Evolutionary conservation across 2,329 filamentous ascomycete genomes (phyloP).

Genomic region (Ophiostoma fasciatum): DNA sequence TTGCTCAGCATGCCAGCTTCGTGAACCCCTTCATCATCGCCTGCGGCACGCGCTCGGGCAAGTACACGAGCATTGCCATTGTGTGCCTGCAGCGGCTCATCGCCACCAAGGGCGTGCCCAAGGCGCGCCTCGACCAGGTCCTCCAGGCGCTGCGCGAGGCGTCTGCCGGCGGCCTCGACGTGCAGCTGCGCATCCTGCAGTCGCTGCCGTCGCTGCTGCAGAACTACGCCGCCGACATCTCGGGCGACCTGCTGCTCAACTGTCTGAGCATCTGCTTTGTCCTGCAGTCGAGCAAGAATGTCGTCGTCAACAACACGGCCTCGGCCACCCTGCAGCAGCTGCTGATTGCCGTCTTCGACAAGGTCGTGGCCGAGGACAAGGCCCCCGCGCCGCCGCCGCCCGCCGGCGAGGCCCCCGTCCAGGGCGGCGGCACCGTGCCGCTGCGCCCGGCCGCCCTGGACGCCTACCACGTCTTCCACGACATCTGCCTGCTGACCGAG

Average conservation of each 20-base stretch:
- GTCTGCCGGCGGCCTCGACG: conserved; percentile 65
- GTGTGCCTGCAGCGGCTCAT: conserved; percentile 82
- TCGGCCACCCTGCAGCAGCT: conserved; percentile 94
- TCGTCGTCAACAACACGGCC: conserved; percentile 87
- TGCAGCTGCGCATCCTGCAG: conserved; percentile 92
- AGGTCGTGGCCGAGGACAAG: conserved; percentile 65
- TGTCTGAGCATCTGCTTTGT: conserved; percentile 84
- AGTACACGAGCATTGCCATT: conserved; percentile 76
- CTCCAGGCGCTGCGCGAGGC: conserved; percentile 79
- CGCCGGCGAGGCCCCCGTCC: conserved; percentile 52
- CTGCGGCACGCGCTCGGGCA: conserved; percentile 78
- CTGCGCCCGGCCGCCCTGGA: conserved; percentile 68
- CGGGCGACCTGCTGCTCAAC: conserved; percentile 65
- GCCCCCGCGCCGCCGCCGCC: conserved; percentile 32
- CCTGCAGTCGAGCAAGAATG: conserved; percentile 80
- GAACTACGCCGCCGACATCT: conserved; percentile 72
- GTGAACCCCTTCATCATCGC: conserved; percentile 89
- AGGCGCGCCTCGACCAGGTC: conserved; percentile 67
- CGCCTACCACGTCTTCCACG: conserved; percentile 75
- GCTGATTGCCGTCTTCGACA: conserved; percentile 84
- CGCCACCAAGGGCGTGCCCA: conserved; percentile 64
- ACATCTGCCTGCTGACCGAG: conserved; percentile 77
- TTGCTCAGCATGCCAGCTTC: conserved; percentile 68
- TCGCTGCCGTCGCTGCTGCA: conserved; percentile 78
- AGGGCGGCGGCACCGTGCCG: conserved; percentile 48